Base-by-base conservation (phyloP, 305 asterid genomes). In the Galium porrigens region DNA sequence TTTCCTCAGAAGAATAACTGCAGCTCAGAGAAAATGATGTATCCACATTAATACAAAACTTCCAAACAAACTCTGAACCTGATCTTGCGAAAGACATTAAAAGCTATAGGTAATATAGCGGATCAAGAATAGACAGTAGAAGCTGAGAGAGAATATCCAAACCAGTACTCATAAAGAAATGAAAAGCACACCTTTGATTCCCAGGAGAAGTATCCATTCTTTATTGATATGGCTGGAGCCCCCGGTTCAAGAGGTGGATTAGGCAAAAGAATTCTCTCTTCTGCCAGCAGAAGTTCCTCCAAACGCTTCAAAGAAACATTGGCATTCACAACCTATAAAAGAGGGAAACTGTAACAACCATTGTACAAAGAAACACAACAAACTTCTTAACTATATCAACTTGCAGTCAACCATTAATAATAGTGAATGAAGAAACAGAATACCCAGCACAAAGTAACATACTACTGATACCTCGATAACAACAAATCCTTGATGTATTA, bases 241-340 rank as follows among this genome's bases (percentile, higher is more conserved):
- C 72, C 78, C 42, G 83, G 89, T 56, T 83, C 94, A 75, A 84
- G 88, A 68, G 95, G 91, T 60, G 95, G 95, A 78, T 92, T 89
- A 66, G 99, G 96, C 58, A 82, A 81, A 69, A 92, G 82, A 42
- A 74, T 70, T 78, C 97, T 87, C 84, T 89, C 99, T 71, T 89
- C 95, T 64, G 91, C 89, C 67, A 87, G 84, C 29, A 92, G 82
- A 74, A 92, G 79, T 69, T 90, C 99, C 77, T 92, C 95, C 65
- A 92, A 74, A 51, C 97, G 94, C 71, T 84, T 94, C 65, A 92
- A 82, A 20, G 99, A 92, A 33, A 87, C 95, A 56, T 87, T 92
- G 65, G 96, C 95, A 79, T 83, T 89, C 68, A 87, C 99, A 59
- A 87, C 95, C 99, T 92, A 84, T 37, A 72, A 73, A 32, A 67